Evolutionary conservation across 2,329 filamentous ascomycete species (phyloP), one percentile per base, ranked within the genome.

Genomic region (Emericellopsis cladophorae): DNA sequence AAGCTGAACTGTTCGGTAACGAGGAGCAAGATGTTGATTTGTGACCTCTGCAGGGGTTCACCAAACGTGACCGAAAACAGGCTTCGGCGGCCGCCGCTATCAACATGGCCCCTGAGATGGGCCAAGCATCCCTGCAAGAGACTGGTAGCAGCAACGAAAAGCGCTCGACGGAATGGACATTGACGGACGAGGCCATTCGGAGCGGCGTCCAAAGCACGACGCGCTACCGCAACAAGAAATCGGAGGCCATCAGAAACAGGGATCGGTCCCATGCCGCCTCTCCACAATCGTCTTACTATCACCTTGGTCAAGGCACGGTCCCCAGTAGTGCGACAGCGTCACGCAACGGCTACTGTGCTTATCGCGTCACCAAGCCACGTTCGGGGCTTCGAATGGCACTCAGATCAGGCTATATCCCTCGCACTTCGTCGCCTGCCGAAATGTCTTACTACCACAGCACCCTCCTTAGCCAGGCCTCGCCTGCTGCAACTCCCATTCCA

Each of bases 171-270:
- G 76, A 83, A 57, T 96, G 90, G 90, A 73, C 79, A 35, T 66
- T 96, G 22, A 79, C 80, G 31, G 65, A 76, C 1, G 78, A 81
- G 57, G 85, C 86, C 0, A 63, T 86, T 26, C 60, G 62, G 16
- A 64, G 81, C 21, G 84, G 85, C 22, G 84, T 95, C 39, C 78
- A 88, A 59, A 90, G 86, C 44, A 96, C 90, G 1, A 95, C 90
- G 1, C 68, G 81, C 47, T 88, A 84, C 57, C 76, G 83, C 48
- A 80, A 79, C 37, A 42, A 39, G 32, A 42, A 42, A 31, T 39
- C 12, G 11, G 21, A 26, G 15, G 21, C 24, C 34, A 31, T 15
- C 21, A 26, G 23, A 15, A 37, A 14, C 40, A 23, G 21, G 21
- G 39, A 35, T 9, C 32, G 32, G 5, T 4, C 32, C 8, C 16